These are phyloP conservation scores for California macrophylla DNA, from an alignment of 441 rosid genomes.

Conservation along the genomic window DNA sequence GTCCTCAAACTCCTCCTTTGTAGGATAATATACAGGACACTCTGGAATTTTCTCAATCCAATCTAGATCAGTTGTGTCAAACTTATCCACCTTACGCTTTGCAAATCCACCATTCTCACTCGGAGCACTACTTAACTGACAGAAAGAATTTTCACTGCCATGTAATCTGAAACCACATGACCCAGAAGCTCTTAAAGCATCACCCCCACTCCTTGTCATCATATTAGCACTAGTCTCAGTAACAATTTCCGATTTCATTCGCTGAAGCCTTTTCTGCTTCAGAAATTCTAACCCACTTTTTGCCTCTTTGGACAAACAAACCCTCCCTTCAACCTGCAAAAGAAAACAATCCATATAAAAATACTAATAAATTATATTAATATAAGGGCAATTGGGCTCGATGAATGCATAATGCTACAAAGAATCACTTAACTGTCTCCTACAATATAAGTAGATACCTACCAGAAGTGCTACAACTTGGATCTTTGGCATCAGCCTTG, in stretches of 20 bases:
- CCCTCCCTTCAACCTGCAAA: slow-evolving; percentile 87
- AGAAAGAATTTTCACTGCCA: slow-evolving; percentile 32
- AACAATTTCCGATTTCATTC: slow-evolving; percentile 46
- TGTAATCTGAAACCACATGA: slow-evolving; percentile 70
- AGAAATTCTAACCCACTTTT: slow-evolving; percentile 61
- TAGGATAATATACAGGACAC: slow-evolving; percentile 88
- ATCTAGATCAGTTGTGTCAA: slow-evolving; percentile 59
- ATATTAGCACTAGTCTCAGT: slow-evolving; percentile 35
- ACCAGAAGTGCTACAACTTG: neutral
- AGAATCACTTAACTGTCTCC: neutral
- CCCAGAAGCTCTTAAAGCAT: slow-evolving; percentile 63
- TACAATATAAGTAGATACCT: neutral
- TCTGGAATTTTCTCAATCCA: slow-evolving; percentile 88
- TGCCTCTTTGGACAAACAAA: slow-evolving; percentile 58
- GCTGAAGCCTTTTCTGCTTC: slow-evolving; percentile 75
- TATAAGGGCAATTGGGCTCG: neutral
- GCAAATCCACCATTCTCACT: slow-evolving; percentile 40
- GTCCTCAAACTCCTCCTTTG: slow-evolving; percentile 91
- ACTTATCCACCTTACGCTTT: slow-evolving; percentile 65
- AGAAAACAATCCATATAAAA: slow-evolving; percentile 10
- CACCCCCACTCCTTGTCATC: slow-evolving; percentile 80
- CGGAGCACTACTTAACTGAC: slow-evolving; percentile 29
- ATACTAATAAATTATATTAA: slow-evolving; percentile 8
- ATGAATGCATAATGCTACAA: neutral
- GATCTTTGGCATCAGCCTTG: neutral